A percentile compares a stretch with the other conserved stretches of the same genome.
Evolutionary conservation across 2,329 filamentous ascomycete species (phyloP).

Genomic region (Fusarium ramigenum): DNA sequence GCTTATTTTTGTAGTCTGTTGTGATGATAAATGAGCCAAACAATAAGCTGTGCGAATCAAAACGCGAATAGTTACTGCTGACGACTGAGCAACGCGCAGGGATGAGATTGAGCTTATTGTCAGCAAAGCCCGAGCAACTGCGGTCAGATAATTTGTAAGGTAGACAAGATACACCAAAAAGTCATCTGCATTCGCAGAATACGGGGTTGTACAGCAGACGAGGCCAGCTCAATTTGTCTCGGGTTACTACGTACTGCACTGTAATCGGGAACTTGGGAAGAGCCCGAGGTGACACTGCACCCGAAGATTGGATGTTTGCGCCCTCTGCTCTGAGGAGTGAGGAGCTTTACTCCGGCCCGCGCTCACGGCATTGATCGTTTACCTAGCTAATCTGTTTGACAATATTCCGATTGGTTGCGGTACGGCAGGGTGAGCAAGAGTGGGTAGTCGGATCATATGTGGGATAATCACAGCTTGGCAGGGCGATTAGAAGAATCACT

Average conservation of each 20-base stretch:
- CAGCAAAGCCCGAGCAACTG: background rate
- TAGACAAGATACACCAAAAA: background rate
- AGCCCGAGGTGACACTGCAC: slow-evolving; percentile 10
- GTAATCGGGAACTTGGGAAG: background rate
- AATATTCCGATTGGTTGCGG: slow-evolving; percentile 20
- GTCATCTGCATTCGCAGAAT: background rate
- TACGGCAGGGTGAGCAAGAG: background rate
- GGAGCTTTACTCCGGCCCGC: slow-evolving; percentile 4
- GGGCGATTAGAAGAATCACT: background rate
- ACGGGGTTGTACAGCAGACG: slow-evolving; percentile 17
- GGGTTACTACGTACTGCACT: background rate
- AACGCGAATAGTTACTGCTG: background rate
- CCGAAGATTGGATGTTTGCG: background rate
- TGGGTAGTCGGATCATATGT: slow-evolving; percentile 28
- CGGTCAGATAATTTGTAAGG: slow-evolving; percentile 3
- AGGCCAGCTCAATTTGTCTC: background rate
- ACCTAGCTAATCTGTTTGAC: slow-evolving; percentile 16
- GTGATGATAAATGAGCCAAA: slow-evolving; percentile 6
- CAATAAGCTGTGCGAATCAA: background rate
- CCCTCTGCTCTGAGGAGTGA: no score
- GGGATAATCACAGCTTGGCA: slow-evolving; percentile 24
- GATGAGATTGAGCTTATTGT: slow-evolving; percentile 12
- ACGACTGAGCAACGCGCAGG: background rate
- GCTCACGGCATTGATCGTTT: slow-evolving; percentile 17
- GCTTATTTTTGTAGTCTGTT: background rate